Percentiles rank a stretch among this genome's conserved stretches.
Evolutionary conservation across 1,139 yeast genomes (phyloP).

Genomic region (Saccharomycopsis crataegensis): DNA sequence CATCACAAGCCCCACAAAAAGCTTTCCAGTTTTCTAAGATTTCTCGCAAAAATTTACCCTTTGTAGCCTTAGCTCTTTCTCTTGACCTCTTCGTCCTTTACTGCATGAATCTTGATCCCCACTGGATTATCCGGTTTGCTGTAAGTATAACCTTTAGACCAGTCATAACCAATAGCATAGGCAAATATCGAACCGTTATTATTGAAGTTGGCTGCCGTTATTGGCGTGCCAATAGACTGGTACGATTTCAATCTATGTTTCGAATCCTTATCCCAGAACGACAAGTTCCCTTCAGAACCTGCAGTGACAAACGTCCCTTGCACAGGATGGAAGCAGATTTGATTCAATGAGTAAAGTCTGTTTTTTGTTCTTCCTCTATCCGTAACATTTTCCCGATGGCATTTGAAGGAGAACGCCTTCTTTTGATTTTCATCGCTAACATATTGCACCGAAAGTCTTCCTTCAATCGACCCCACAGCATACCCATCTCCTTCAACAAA

Average conservation of each 20-base stretch:
- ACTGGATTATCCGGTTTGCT: slow-evolving; percentile 73
- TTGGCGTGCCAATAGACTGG: slow-evolving; percentile 64
- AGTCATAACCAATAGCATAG: slow-evolving; percentile 88
- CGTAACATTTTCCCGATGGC: slow-evolving; percentile 57
- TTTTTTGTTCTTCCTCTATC: too few species aligned
- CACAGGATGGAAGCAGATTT: slow-evolving; percentile 79
- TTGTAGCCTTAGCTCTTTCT: not conserved
- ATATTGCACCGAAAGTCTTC: slow-evolving; percentile 94
- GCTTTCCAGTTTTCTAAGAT: too few species aligned
- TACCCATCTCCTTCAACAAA: slow-evolving; percentile 87
- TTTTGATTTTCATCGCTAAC: slow-evolving; percentile 76
- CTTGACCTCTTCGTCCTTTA: slow-evolving; percentile 79
- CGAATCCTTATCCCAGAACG: slow-evolving; percentile 95
- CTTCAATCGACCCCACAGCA: slow-evolving; percentile 91
- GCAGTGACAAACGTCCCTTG: slow-evolving; percentile 92
- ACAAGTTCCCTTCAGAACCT: slow-evolving; percentile 90
- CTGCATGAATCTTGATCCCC: slow-evolving; percentile 73
- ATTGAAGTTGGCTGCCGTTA: slow-evolving; percentile 76
- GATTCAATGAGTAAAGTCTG: slow-evolving; percentile 66
- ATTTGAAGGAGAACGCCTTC: slow-evolving; percentile 81
- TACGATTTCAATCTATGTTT: slow-evolving; percentile 80
- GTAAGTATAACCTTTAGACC: slow-evolving; percentile 84
- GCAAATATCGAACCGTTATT: slow-evolving; percentile 81
- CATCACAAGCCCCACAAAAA: too few species aligned
- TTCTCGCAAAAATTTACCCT: not conserved